A percentile compares a stretch with the other conserved stretches of the same genome.
These are phyloP conservation scores for Beauveria bassiana DNA, from an alignment of 2,329 filamentous ascomycete genomes.

Conservation along the genomic window DNA sequence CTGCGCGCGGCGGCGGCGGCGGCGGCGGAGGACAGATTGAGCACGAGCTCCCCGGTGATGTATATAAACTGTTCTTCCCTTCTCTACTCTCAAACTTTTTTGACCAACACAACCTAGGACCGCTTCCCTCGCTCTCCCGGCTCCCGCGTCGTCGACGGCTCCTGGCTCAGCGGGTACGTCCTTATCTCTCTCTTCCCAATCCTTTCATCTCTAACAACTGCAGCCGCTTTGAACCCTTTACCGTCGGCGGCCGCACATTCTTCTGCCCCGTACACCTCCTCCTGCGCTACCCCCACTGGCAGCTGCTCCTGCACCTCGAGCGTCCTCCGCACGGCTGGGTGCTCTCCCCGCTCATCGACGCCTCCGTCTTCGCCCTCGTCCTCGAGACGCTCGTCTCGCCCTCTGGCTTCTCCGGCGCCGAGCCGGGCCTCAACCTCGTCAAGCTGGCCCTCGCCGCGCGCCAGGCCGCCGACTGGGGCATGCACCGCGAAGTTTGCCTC, in stretches of 20 bases:
- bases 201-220: not conserved
- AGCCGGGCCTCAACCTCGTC: conserved; percentile 18
- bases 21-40: not conserved
- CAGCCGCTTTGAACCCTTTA: conserved; percentile 10
- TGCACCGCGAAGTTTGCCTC: conserved; percentile 16
- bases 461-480: conserved; percentile 13
- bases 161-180: conserved; percentile 3
- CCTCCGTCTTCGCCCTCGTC: conserved; percentile 18
- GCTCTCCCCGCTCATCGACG: conserved; percentile 7
- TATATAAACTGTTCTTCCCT: not conserved
- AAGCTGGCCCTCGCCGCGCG: conserved; percentile 15
- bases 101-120: not conserved
- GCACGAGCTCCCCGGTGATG: conserved; percentile 7
- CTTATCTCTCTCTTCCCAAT: not conserved
- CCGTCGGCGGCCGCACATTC: conserved; percentile 9
- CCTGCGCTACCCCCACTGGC: conserved; percentile 7
- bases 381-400: conserved; percentile 14
- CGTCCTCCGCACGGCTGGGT: conserved; percentile 10
- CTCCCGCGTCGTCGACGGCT: conserved; percentile 6
- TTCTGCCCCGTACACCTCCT: conserved; percentile 11
- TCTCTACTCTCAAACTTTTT: not conserved
- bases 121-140: not conserved
- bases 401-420: conserved; percentile 16
- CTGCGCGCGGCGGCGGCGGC: not conserved
- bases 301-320: conserved; percentile 4